These are phyloP conservation scores for Pleurotus citrinopileatus DNA, from an alignment of 768 basidiomycete species.

Conservation along the genomic window DNA sequence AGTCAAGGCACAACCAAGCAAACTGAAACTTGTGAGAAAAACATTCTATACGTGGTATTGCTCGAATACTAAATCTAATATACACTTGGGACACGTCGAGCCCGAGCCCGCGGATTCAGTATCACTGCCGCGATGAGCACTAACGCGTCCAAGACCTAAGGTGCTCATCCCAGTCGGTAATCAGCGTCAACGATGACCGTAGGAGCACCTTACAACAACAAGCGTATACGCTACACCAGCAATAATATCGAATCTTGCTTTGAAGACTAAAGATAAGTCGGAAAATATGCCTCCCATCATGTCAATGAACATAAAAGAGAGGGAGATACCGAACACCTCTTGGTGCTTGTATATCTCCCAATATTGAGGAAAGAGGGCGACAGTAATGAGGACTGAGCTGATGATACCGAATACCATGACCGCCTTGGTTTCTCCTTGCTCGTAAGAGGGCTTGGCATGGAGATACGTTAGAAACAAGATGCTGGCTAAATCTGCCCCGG, in stretches of 20 bases:
- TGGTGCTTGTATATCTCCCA: slow-evolving; percentile 67
- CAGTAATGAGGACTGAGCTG: slow-evolving; percentile 52
- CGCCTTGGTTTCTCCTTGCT: slow-evolving; percentile 26
- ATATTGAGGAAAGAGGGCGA: slow-evolving; percentile 59
- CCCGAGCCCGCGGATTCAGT: background rate
- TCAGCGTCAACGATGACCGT: background rate
- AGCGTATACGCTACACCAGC: slow-evolving; percentile 61
- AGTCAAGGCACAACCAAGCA: no score
- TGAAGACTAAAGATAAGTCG: slow-evolving; percentile 66
- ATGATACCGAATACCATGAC: slow-evolving; percentile 63
- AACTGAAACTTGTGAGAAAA: no score
- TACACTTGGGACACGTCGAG: no score
- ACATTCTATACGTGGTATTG: no score
- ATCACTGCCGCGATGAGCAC: background rate
- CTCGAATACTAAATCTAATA: no score
- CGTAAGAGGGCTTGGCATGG: slow-evolving; percentile 33
- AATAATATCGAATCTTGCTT: slow-evolving; percentile 56
- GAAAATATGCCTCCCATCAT: slow-evolving; percentile 70
- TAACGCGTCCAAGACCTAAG: background rate
- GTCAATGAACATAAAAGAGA: slow-evolving; percentile 69
- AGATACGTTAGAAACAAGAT: background rate
- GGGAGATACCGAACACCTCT: slow-evolving; percentile 66
- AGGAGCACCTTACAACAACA: slow-evolving; percentile 61
- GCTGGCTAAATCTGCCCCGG: no score
- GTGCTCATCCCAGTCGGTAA: background rate